Conservation (phyloP, 306 rosid species). For the Dryas drummondii region DNA sequence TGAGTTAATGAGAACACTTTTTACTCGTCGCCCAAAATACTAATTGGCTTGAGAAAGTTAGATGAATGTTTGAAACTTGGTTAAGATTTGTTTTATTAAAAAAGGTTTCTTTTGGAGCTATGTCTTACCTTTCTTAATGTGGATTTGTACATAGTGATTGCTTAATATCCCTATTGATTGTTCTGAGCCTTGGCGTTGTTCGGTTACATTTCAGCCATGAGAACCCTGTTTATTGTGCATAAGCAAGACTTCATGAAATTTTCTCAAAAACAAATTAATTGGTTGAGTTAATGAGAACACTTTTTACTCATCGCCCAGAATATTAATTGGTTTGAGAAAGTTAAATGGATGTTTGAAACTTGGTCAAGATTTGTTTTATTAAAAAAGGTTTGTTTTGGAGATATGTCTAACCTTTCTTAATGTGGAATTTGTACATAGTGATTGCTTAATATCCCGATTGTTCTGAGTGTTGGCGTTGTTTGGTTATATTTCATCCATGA, state of each 20-base stretch:
- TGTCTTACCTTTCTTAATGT: neutral
- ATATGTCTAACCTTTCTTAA: neutral
- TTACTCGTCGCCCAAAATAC: neutral
- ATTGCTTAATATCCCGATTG: neutral
- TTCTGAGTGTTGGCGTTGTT: neutral
- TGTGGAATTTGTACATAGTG: neutral
- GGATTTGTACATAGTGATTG: neutral
- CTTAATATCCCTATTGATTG: neutral
- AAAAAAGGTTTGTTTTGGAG: neutral
- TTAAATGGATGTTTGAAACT: neutral
- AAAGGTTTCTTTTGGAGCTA: neutral
- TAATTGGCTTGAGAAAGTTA: neutral
- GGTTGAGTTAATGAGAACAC: neutral
- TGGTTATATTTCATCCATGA: slow-evolving; percentile 4
- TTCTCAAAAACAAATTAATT: neutral
- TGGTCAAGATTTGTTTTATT: neutral
- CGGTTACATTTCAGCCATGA: neutral
- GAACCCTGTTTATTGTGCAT: neutral
- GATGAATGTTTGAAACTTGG: neutral
- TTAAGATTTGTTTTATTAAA: neutral
- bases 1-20: neutral
- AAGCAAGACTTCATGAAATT: neutral
- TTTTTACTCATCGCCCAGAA: neutral
- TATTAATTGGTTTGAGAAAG: neutral
- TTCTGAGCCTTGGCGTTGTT: neutral